Base-by-base conservation (phyloP, 2,329 filamentous ascomycete species). In the Dactylellina cionopaga region DNA sequence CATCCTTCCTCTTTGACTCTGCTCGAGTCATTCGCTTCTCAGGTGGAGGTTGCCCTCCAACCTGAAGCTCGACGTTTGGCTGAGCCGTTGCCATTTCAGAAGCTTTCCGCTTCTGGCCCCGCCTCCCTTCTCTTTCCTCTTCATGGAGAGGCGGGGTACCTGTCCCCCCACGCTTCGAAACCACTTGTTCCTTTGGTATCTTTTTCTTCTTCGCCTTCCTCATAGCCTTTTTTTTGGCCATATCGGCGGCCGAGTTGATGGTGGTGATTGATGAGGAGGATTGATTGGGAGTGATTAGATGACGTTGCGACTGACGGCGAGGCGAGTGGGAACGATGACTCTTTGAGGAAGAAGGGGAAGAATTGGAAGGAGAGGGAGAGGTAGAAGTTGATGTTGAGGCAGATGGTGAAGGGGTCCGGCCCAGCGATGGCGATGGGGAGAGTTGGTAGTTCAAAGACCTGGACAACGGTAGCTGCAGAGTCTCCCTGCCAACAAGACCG, bases 101-200 rank as follows among this genome's bases (percentile, higher is more conserved):
- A 39, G 68, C 68, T 35, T 72, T 72, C 24, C 68, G 60, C 59
- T 72, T 72, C 68, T 72, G 68, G 10, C 68, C 68, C 22, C 68
- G 44, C 39, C 25, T 29, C 35, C 35, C 31, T 24, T 41, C 55
- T 29, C 19, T 19, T 22, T 52, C 46, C 6, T 17, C 39, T 10
- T 15, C n/a, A 9, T 29, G 43, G 2, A 24, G 46, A 31, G n/a
- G 43, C 15, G 22, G 58, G 22, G 41, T 39, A 24, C 25, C 58
- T 25, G 29, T 29, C 51, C 47, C 33, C 49, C 58, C 59, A 9
- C 51, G 37, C 44, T 43, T 35, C 15, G 41, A 44, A 70, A 49
- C 51, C 24, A 13, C 11, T 44, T 63, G 65, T 44, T 47, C 66
- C 56, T 13, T 33, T n/a, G 51, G 49, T 29, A 41, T 31, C 29